phyloP scores from a whole-genome alignment of 495 filamentous ascomycete genomes.

The Xylaria grammica region DNA sequence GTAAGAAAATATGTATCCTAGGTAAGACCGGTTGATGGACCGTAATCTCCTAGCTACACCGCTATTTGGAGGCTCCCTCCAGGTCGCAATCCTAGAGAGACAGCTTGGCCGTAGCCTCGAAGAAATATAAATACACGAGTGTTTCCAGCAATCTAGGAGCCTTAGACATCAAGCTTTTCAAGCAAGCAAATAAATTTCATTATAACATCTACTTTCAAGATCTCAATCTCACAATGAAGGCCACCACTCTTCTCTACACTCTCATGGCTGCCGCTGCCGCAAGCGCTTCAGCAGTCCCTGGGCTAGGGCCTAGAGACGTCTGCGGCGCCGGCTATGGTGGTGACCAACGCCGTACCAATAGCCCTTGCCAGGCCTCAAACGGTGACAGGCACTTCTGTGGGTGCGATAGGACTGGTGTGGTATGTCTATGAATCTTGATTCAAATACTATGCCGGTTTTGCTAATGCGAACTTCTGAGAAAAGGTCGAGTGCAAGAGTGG shows the following conservation, averaged over 20 bases:
- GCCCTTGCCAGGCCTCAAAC: not conserved
- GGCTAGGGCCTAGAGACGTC: not conserved
- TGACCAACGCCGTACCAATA: slow-evolving; percentile 9
- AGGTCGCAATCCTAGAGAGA: too few relatives aligned
- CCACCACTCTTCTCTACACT: not conserved
- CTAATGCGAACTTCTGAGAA: not conserved
- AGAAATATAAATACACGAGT: too few relatives aligned
- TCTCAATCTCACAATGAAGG: slow-evolving; percentile 12
- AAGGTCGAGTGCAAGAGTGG: slow-evolving; percentile 10
- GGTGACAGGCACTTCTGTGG: slow-evolving; percentile 15
- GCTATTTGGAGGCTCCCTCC: too few relatives aligned
- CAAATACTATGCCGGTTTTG: not conserved
- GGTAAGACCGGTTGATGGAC: too few relatives aligned
- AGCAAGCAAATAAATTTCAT: too few relatives aligned
- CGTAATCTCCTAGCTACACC: too few relatives aligned
- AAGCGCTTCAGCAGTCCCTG: not conserved
- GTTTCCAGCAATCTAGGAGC: too few relatives aligned
- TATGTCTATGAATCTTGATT: not conserved
- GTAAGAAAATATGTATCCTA: too few relatives aligned
- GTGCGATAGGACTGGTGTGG: slow-evolving; percentile 9
- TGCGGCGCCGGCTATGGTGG: slow-evolving; percentile 16
- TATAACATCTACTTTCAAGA: not conserved
- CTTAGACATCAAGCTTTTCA: too few relatives aligned
- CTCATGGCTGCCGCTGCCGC: slow-evolving; percentile 1
- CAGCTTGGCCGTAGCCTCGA: too few relatives aligned